phyloP scores from a whole-genome alignment of 2,329 filamentous ascomycete species.

The Berkeleyomyces rouxiae region DNA sequence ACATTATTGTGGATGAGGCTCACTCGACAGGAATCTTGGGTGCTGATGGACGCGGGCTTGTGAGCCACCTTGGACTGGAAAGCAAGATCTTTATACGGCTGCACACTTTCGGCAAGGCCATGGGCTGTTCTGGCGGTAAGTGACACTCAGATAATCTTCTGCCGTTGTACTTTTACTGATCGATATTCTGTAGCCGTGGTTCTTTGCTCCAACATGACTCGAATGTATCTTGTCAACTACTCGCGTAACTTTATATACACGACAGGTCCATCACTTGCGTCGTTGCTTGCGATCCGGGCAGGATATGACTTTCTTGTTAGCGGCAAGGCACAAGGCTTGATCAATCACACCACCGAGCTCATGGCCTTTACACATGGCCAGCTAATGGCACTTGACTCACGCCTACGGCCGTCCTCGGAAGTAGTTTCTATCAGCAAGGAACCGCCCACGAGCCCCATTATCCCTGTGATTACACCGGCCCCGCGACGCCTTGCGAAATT shows the following conservation, averaged over 20 bases:
- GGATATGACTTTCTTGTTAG: slow-evolving; percentile 39
- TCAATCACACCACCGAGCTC: slow-evolving; percentile 27
- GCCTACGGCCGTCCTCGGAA: slow-evolving; percentile 17
- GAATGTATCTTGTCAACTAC: slow-evolving; percentile 57
- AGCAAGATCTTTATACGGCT: slow-evolving; percentile 38
- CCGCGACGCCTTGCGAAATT: slow-evolving; percentile 41
- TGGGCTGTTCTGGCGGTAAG: slow-evolving; percentile 53
- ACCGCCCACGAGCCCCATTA: slow-evolving; percentile 42
- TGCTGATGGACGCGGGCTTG: slow-evolving; percentile 36
- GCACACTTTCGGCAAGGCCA: slow-evolving; percentile 51
- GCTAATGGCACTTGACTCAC: slow-evolving; percentile 24
- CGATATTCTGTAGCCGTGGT: slow-evolving; percentile 29
- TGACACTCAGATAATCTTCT: neutral
- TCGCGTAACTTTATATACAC: slow-evolving; percentile 62
- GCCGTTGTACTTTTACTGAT: slow-evolving; percentile 7
- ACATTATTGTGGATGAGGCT: slow-evolving; percentile 52
- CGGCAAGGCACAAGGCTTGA: slow-evolving; percentile 28
- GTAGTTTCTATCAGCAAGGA: slow-evolving; percentile 3
- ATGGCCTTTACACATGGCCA: slow-evolving; percentile 28
- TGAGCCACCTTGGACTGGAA: slow-evolving; percentile 39
- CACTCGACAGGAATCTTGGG: slow-evolving; percentile 49
- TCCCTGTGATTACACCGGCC: slow-evolving; percentile 40
- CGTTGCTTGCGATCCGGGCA: slow-evolving; percentile 39
- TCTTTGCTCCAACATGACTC: slow-evolving; percentile 41
- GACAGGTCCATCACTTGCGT: slow-evolving; percentile 47